phyloP scores from a whole-genome alignment of 1,284 basidiomycete species.

The Flammula alnicola region DNA sequence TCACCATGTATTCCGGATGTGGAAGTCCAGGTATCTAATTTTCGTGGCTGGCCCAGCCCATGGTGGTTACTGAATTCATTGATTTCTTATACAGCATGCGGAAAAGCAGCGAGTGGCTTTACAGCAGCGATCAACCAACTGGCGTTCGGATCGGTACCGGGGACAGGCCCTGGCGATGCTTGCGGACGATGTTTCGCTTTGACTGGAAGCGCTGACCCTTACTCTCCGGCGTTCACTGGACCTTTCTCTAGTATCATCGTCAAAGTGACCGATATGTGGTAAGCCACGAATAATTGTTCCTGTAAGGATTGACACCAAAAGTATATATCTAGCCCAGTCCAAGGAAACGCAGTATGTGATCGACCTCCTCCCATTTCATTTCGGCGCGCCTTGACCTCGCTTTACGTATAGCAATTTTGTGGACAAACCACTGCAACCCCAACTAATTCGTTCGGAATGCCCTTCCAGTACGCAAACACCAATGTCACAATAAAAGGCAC shows the following conservation, averaged over 20 bases:
- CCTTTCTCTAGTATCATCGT: conserved; percentile 62
- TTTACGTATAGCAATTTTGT: conserved; percentile 50
- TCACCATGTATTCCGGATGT: conserved; percentile 60
- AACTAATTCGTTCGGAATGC: conserved; percentile 46
- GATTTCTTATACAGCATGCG: too few relatives aligned
- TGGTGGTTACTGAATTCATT: too few relatives aligned
- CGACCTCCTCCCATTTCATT: too few relatives aligned
- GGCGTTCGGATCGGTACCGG: conserved; percentile 53
- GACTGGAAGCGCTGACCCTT: conserved; percentile 55
- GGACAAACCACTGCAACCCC: conserved; percentile 48
- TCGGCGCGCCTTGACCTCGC: too few relatives aligned
- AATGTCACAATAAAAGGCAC: too few relatives aligned
- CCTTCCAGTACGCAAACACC: conserved; percentile 50
- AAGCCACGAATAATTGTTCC: too few relatives aligned
- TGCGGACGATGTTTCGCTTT: conserved; percentile 63
- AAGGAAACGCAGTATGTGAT: conserved; percentile 43
- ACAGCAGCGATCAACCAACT: conserved; percentile 62
- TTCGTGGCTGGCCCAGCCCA: too few relatives aligned
- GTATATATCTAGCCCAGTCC: conserved; percentile 40
- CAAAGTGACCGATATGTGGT: conserved; percentile 57
- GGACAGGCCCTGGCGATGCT: conserved; percentile 57
- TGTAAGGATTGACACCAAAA: too few relatives aligned
- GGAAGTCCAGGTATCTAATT: conserved; percentile 46
- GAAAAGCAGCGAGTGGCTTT: conserved; percentile 50
- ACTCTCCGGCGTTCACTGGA: conserved; percentile 51